Conservation (phyloP, 2,329 filamentous ascomycete genomes). For the Orbilia quercus region DNA sequence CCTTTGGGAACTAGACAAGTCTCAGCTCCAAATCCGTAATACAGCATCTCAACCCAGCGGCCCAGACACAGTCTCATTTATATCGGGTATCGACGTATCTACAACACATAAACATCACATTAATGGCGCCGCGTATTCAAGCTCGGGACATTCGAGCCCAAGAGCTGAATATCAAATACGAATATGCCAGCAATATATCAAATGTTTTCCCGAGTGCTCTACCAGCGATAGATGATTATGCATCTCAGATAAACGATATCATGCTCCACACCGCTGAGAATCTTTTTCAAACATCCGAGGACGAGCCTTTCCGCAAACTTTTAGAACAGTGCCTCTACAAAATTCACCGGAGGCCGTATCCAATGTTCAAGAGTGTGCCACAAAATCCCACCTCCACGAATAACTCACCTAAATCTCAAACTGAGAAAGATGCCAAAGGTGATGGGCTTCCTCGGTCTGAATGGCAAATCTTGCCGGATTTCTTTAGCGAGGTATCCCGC, state of each 20-base stretch:
- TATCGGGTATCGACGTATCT: no score
- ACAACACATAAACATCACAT: slow-evolving; percentile 23
- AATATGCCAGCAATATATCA: slow-evolving; percentile 40
- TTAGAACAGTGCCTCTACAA: slow-evolving; percentile 38
- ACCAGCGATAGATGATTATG: slow-evolving; percentile 32
- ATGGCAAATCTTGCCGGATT: slow-evolving; percentile 48
- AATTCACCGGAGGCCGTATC: slow-evolving; percentile 24
- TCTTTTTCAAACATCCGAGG: slow-evolving; percentile 10
- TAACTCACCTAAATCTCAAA: no score
- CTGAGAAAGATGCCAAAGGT: slow-evolving; percentile 1
- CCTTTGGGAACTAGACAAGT: no score
- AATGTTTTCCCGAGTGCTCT: slow-evolving; percentile 17
- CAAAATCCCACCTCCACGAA: slow-evolving; percentile 4
- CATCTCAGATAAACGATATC: slow-evolving; percentile 27
- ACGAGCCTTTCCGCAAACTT: slow-evolving; percentile 34
- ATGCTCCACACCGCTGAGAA: slow-evolving; percentile 46
- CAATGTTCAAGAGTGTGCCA: slow-evolving; percentile 33
- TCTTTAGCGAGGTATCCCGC: slow-evolving; percentile 50
- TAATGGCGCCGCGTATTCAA: slow-evolving; percentile 49
- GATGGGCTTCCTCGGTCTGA: slow-evolving; percentile 28
- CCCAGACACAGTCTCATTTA: no score
- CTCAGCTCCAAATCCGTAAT: no score
- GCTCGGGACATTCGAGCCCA: slow-evolving; percentile 40
- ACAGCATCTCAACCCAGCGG: no score
- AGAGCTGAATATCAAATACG: slow-evolving; percentile 47